A percentile compares a stretch with the other conserved stretches of the same genome.
phyloP scores from a whole-genome alignment of 192 early-diverging fungal genomes.

The Powellomyces hirtus region DNA sequence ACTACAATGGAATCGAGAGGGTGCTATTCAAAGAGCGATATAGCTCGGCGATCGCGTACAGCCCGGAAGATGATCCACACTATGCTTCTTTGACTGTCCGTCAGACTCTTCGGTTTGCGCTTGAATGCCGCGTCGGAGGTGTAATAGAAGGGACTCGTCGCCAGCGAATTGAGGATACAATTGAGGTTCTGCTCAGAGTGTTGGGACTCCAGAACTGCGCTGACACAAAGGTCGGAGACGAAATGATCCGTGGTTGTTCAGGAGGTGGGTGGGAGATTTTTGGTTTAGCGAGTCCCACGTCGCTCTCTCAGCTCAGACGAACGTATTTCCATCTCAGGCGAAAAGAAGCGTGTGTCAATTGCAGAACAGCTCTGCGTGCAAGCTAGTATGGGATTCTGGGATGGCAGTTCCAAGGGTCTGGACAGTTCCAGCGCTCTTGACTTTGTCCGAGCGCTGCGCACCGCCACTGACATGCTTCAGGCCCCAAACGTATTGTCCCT shows the following conservation, averaged over 20 bases:
- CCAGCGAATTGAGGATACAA: constrained; percentile 52
- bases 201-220: constrained; percentile 34
- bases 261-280: too few relatives aligned
- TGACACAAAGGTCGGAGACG: constrained; percentile 55
- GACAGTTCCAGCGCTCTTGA: constrained; percentile 82
- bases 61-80: constrained; percentile 76
- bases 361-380: constrained; percentile 65
- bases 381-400: constrained; percentile 34
- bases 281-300: constrained; percentile 60
- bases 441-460: constrained; percentile 73
- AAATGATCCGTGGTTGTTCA: constrained; percentile 53
- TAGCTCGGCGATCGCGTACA: constrained; percentile 75
- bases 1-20: constrained; percentile 66
- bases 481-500: constrained; percentile 27
- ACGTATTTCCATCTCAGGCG: too few relatives aligned
- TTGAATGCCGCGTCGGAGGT: constrained; percentile 60
- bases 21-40: constrained; percentile 58
- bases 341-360: constrained; percentile 85
- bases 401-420: constrained; percentile 70
- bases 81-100: constrained; percentile 76
- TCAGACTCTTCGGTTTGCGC: constrained; percentile 74
- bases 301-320: constrained; percentile 13
- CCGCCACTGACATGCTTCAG: constrained; percentile 60
- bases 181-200: constrained; percentile 40
- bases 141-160: constrained; percentile 35